Evolutionary conservation across 2,329 filamentous ascomycete species (phyloP).

Genomic region (Fusarium sp.): DNA sequence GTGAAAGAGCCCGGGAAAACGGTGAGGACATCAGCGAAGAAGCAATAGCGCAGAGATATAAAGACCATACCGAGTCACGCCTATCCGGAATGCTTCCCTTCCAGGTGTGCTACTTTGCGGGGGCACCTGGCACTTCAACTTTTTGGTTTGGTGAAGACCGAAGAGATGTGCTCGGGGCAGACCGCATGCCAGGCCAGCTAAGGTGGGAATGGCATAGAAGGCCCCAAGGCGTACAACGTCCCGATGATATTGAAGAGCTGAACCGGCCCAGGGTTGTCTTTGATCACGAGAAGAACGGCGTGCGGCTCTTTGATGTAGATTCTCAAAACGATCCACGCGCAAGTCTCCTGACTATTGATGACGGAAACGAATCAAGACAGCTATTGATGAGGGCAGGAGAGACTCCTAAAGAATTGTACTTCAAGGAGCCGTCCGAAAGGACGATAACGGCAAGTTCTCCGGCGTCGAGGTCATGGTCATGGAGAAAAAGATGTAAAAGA

Average conservation of each 20-base stretch:
- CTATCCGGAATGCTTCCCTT: slow-evolving; percentile 42
- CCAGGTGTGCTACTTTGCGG: slow-evolving; percentile 40
- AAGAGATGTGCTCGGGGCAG: slow-evolving; percentile 40
- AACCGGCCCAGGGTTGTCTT: slow-evolving; percentile 31
- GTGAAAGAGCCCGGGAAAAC: slow-evolving; percentile 3
- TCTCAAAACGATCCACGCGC: slow-evolving; percentile 16
- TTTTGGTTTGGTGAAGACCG: slow-evolving; percentile 43
- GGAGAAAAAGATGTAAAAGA: slow-evolving; percentile 7
- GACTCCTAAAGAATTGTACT: background rate
- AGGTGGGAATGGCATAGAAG: slow-evolving; percentile 37
- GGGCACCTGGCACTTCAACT: slow-evolving; percentile 25
- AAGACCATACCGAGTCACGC: slow-evolving; percentile 22
- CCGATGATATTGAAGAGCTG: slow-evolving; percentile 5
- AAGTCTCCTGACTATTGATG: slow-evolving; percentile 28
- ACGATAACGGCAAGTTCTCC: background rate
- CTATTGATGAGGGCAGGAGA: slow-evolving; percentile 21
- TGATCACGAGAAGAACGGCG: slow-evolving; percentile 23
- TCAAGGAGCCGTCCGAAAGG: background rate
- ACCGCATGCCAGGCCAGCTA: slow-evolving; percentile 43
- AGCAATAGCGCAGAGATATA: slow-evolving; percentile 27
- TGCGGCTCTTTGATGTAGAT: slow-evolving; percentile 30
- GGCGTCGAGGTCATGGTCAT: background rate
- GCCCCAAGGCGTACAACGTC: background rate
- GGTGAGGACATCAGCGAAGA: slow-evolving; percentile 34
- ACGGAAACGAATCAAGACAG: slow-evolving; percentile 6